Evolutionary conservation across 2,329 filamentous ascomycete genomes (phyloP), one percentile per base, ranked within the genome.

Genomic region (Ophiostoma pallidulum): DNA sequence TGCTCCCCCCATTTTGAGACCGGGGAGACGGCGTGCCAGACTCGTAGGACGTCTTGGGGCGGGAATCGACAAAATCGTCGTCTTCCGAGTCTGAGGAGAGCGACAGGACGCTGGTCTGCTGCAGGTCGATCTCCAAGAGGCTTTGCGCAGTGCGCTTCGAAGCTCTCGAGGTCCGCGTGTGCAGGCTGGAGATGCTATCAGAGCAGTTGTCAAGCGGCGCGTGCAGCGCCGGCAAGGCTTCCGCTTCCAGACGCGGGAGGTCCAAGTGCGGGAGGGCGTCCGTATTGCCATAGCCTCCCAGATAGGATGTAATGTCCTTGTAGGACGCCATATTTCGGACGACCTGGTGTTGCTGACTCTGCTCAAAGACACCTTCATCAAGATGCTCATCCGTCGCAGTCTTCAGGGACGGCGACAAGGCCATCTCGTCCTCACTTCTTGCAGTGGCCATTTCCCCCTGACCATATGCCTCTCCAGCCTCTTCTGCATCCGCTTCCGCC

Each of bases 11-110:
- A 28, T 28, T 28, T 28, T 28, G 6, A 28, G 24, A 28, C 10
- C 10, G 24, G 10, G 31, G 31, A 5, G 31, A 33, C 12, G 31
- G 12, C 31, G 14, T 8, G 36, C 5, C 36, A 39, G 8, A 8
- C 5, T 10, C 14, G 9, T 35, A n/a, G 33, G 33, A 40, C 49
- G 61, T 60, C 37, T 59, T 62, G 3, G 63, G 59, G 2, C 58
- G 57, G 3, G 61, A 54, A 9, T 64, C 64, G 7, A 57, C 57
- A 16, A 56, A 58, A 22, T 63, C 67, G 24, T 63, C 67, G 24
- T 74, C 73, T 48, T 79, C 76, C 0, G 75, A 78, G 51, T 78
- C 75, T 0, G 75, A 78, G 2, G 75, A 78, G 1, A 80, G 66
- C 1, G 75, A 73, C 13, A 80, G 60, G 1, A 80, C 67, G 51